Conservation (phyloP, 225 moss, liverwort and hornwort species). For the Pseudoscleropodium purum region DNA sequence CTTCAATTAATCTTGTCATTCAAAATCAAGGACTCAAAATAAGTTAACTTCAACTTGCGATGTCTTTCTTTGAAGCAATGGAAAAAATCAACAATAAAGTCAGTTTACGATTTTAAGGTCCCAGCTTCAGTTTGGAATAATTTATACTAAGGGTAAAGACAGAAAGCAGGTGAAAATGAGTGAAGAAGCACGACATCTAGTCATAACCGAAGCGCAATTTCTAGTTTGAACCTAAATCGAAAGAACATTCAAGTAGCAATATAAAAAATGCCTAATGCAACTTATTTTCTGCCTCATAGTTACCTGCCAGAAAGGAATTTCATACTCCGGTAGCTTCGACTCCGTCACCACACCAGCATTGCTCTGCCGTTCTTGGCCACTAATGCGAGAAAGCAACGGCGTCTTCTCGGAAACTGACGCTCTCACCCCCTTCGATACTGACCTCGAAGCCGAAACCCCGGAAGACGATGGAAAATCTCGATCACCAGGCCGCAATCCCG, state of each 20-base stretch:
- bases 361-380: background rate
- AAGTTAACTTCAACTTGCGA: background rate
- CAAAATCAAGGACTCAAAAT: background rate
- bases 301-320: slow-evolving; percentile 51
- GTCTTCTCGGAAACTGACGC: slow-evolving; percentile 11
- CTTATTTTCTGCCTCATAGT: background rate
- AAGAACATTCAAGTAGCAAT: background rate
- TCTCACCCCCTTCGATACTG: background rate
- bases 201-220: background rate
- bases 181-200: background rate
- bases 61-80: background rate
- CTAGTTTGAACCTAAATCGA: background rate
- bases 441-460: background rate
- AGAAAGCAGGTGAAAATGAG: background rate
- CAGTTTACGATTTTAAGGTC: background rate
- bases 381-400: slow-evolving; percentile 11
- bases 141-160: background rate
- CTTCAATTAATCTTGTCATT: background rate
- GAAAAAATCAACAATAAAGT: background rate
- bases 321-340: slow-evolving; percentile 8
- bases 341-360: background rate
- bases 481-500: background rate
- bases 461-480: background rate
- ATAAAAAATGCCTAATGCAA: background rate
- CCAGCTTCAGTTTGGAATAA: background rate